These are phyloP conservation scores for Aspergillus biplanus DNA, from an alignment of 495 filamentous ascomycete species.

Conservation along the genomic window DNA sequence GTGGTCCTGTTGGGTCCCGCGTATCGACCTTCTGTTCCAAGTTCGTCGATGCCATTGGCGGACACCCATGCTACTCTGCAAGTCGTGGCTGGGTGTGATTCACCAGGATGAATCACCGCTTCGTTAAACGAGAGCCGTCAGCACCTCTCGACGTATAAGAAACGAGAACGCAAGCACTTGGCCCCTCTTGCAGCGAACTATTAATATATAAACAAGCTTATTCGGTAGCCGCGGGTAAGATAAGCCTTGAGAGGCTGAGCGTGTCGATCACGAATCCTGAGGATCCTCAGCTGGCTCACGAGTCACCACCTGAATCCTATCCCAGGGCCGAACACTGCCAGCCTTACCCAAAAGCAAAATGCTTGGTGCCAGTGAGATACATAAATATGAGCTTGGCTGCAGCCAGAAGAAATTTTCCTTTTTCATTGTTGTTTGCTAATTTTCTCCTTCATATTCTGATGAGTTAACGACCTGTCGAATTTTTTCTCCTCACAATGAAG, in stretches of 20 bases:
- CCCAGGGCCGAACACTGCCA: no score
- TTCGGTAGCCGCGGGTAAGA: not conserved
- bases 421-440: not conserved
- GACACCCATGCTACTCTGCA: not conserved
- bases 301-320: no score
- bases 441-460: not conserved
- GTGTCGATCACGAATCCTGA: not conserved
- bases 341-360: no score
- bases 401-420: not conserved
- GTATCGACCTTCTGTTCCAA: not conserved
- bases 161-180: not conserved
- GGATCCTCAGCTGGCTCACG: no score
- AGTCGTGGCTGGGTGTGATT: not conserved
- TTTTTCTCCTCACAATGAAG: no score
- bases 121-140: not conserved
- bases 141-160: not conserved
- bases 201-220: slow-evolving; percentile 1
- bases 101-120: not conserved
- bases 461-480: no score
- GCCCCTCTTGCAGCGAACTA: not conserved
- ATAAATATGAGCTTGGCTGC: no score
- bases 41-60: no score
- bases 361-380: no score
- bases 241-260: not conserved
- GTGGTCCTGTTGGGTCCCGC: not conserved